These are phyloP conservation scores for Wallacemonas sp. DNA, from an alignment of 208 protist genomes.

Conservation along the genomic window DNA sequence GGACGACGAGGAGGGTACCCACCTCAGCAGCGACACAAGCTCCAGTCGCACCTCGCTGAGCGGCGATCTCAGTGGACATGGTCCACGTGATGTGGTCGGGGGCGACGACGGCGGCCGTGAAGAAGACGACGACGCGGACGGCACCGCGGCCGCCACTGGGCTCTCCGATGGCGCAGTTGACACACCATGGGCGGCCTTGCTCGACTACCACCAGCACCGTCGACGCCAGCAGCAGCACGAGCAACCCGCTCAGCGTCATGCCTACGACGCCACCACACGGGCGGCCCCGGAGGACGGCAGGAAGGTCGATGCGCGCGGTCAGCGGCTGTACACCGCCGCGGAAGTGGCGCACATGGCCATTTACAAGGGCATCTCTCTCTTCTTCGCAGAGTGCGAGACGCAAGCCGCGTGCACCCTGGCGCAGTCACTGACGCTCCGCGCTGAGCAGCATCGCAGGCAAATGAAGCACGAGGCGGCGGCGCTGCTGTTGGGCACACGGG, in stretches of 20 bases:
- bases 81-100: constrained; percentile 1
- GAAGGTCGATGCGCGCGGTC: constrained; percentile 3
- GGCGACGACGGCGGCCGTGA: not conserved
- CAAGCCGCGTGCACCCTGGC: constrained; percentile 58
- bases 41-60: not conserved
- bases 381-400: constrained; percentile 47
- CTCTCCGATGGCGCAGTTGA: not conserved
- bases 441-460: not conserved
- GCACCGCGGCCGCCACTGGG: not conserved
- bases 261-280: not conserved
- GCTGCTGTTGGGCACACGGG: not conserved
- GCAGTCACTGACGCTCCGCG: constrained; percentile 36
- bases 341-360: constrained; percentile 34
- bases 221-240: not conserved
- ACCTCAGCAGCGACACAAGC: not conserved
- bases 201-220: constrained; percentile 8
- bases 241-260: not conserved
- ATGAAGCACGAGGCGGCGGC: constrained; percentile 7
- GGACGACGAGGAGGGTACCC: no score
- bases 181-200: constrained; percentile 12
- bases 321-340: constrained; percentile 11
- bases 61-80: not conserved
- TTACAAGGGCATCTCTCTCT: constrained; percentile 50
- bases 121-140: not conserved
- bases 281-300: no score